phyloP scores from a whole-genome alignment of 768 basidiomycete genomes.

The Tylopilus plumbeoviolaceoides region DNA sequence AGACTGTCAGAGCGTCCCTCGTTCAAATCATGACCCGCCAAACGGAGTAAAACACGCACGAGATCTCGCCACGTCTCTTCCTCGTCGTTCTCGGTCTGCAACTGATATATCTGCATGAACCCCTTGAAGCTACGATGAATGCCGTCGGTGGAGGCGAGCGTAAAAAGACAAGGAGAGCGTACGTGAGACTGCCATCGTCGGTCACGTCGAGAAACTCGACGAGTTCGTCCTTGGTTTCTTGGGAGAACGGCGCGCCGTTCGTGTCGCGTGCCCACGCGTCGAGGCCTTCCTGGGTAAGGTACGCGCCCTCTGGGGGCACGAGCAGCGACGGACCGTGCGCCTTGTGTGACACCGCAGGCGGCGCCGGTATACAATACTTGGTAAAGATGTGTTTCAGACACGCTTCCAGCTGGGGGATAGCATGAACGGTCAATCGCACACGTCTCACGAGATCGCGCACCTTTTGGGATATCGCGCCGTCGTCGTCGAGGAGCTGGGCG shows the following conservation, averaged over 20 bases:
- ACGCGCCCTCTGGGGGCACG: slow-evolving; percentile 50
- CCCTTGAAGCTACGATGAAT: slow-evolving; percentile 57
- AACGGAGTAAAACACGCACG: slow-evolving; percentile 36
- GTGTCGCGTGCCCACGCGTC: slow-evolving; percentile 78
- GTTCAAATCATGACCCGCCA: not conserved
- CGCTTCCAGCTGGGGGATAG: slow-evolving; percentile 48
- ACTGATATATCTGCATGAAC: slow-evolving; percentile 77
- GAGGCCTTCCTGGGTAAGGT: slow-evolving; percentile 54
- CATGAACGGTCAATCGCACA: not conserved
- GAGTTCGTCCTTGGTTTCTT: slow-evolving; percentile 76
- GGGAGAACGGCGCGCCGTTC: slow-evolving; percentile 75
- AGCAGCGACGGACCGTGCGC: slow-evolving; percentile 33
- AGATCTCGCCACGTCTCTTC: slow-evolving; percentile 84
- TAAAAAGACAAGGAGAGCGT: slow-evolving; percentile 25
- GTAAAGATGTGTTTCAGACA: slow-evolving; percentile 76
- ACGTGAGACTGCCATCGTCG: slow-evolving; percentile 72
- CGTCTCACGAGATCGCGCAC: slow-evolving; percentile 29
- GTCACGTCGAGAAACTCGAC: slow-evolving; percentile 72
- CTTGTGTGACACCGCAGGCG: slow-evolving; percentile 17
- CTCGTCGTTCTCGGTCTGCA: slow-evolving; percentile 83
- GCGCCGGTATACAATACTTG: slow-evolving; percentile 62
- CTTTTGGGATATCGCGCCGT: slow-evolving; percentile 64
- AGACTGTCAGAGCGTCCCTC: slow-evolving; percentile 39
- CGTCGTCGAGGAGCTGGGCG: slow-evolving; percentile 63
- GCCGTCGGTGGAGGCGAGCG: not conserved